Evolutionary conservation across 2,329 filamentous ascomycete genomes (phyloP).

Genomic region (Didymella glomerata): DNA sequence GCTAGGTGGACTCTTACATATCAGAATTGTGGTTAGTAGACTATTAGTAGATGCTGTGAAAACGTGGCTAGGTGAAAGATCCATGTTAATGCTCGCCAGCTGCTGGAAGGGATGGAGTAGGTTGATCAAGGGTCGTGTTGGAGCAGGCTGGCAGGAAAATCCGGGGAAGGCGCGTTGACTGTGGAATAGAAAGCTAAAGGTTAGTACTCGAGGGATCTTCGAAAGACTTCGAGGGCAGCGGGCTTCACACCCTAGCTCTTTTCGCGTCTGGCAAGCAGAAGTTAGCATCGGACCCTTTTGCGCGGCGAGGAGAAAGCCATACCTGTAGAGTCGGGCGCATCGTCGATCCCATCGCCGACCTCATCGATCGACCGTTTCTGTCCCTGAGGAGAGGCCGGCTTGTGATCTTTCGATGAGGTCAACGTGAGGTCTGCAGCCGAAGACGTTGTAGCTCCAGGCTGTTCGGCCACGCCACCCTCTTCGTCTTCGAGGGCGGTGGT

Average conservation of each 20-base stretch:
- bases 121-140: neutral
- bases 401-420: slow-evolving; percentile 35
- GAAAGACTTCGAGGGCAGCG: slow-evolving; percentile 31
- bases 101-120: neutral
- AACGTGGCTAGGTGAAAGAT: neutral
- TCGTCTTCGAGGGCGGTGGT: slow-evolving; percentile 27
- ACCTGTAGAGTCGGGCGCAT: slow-evolving; percentile 42
- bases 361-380: slow-evolving; percentile 47
- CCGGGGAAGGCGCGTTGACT: neutral
- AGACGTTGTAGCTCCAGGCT: slow-evolving; percentile 37
- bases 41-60: slow-evolving; percentile 15
- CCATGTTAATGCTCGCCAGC: slow-evolving; percentile 1
- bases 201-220: slow-evolving; percentile 31
- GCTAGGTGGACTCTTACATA: neutral
- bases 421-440: slow-evolving; percentile 39
- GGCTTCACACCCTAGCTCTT: slow-evolving; percentile 42
- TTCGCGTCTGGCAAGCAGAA: slow-evolving; percentile 37
- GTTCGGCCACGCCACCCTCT: slow-evolving; percentile 37
- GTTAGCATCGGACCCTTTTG: slow-evolving; percentile 25
- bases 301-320: slow-evolving; percentile 12
- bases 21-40: slow-evolving; percentile 14
- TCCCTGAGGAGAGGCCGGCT: slow-evolving; percentile 40
- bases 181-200: slow-evolving; percentile 20
- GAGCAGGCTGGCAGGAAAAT: neutral
- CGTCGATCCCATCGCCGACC: slow-evolving; percentile 39